A percentile compares a stretch with the other conserved stretches of the same genome.
Conservation (phyloP, 176 grass and related monocot genomes). For the Panicum miliaceum region DNA sequence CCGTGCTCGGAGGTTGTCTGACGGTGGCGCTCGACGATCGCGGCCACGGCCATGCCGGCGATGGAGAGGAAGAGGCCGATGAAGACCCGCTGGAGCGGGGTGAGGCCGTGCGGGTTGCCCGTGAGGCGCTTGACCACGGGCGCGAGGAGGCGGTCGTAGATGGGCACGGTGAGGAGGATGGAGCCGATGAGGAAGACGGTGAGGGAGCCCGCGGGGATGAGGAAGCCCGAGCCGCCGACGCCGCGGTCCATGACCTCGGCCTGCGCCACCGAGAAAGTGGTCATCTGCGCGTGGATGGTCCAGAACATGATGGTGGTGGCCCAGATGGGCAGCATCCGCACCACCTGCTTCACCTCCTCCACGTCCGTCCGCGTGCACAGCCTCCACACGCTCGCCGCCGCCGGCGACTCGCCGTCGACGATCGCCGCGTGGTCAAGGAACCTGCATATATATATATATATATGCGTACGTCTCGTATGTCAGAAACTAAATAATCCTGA, state of each 20-base stretch:
- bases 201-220: constrained; percentile 85
- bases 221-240: constrained; percentile 55
- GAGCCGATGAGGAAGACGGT: constrained; percentile 93
- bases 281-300: constrained; percentile 92
- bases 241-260: constrained; percentile 75
- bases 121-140: constrained; percentile 56
- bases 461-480: neutral
- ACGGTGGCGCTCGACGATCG: constrained; percentile 64
- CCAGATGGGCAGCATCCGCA: constrained; percentile 75
- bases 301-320: constrained; percentile 86
- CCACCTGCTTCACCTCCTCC: constrained; percentile 77
- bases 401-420: neutral
- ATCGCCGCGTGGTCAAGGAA: constrained; percentile 73
- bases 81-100: constrained; percentile 78
- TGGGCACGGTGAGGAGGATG: constrained; percentile 82
- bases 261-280: constrained; percentile 87
- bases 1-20: constrained; percentile 22
- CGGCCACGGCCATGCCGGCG: constrained; percentile 68
- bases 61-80: constrained; percentile 73
- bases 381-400: constrained; percentile 45
- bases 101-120: constrained; percentile 71
- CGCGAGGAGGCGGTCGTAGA: constrained; percentile 74
- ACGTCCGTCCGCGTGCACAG: constrained; percentile 66
- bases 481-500: no score
- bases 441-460: constrained; percentile 19